phyloP scores from a whole-genome alignment of 345 rosid species.

The Erucastrum elatum region DNA sequence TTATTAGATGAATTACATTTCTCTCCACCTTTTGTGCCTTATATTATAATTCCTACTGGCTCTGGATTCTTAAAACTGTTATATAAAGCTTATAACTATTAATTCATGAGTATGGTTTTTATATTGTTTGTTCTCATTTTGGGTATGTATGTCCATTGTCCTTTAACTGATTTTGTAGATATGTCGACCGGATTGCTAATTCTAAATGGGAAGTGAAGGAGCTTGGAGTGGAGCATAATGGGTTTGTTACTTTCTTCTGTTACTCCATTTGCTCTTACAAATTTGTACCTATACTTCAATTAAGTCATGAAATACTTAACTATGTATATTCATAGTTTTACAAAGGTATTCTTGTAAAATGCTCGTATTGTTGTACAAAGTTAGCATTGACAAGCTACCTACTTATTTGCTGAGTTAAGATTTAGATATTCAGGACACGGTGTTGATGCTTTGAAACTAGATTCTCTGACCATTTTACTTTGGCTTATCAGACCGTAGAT shows the following conservation, averaged over 20 bases:
- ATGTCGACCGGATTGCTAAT: slow-evolving; percentile 88
- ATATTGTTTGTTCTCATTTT: background rate
- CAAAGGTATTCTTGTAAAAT: background rate
- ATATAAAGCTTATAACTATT: background rate
- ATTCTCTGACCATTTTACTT: background rate
- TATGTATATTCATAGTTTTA: background rate
- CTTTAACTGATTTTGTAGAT: slow-evolving; percentile 52
- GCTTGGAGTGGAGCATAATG: slow-evolving; percentile 95
- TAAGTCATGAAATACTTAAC: background rate
- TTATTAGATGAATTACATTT: background rate
- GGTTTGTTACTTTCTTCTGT: slow-evolving; percentile 57
- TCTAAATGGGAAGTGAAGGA: slow-evolving; percentile 98
- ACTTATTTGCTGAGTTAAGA: background rate
- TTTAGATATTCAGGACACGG: slow-evolving; percentile 13
- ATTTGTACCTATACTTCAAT: background rate
- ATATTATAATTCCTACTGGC: slow-evolving; percentile 6
- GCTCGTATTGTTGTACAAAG: background rate
- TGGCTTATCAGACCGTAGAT: background rate
- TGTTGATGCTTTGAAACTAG: slow-evolving; percentile 1
- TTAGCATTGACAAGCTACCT: background rate
- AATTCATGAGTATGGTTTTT: background rate
- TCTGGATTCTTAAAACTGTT: background rate
- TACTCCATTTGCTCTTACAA: background rate
- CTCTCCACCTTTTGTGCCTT: background rate
- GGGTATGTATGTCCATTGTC: slow-evolving; percentile 12